Conservation (phyloP, 768 basidiomycete species). For the Plicaturopsis crispa region DNA sequence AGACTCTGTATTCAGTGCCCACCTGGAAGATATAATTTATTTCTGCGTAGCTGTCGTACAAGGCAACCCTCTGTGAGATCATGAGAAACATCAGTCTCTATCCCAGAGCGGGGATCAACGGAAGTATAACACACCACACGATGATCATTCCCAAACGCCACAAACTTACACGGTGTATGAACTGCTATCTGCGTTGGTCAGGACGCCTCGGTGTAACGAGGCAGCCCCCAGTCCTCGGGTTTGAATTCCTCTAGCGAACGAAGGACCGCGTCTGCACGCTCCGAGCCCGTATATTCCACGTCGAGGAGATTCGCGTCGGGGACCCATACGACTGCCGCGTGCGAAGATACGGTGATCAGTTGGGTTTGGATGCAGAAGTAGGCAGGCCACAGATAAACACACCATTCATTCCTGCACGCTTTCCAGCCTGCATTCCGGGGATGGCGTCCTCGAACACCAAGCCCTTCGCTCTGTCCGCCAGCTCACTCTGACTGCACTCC, state of each 20-base stretch:
- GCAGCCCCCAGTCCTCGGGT: slow-evolving; percentile 82
- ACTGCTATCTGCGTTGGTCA: too few relatives aligned
- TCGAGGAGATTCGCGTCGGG: slow-evolving; percentile 65
- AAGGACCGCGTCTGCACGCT: slow-evolving; percentile 53
- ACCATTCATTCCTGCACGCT: slow-evolving; percentile 85
- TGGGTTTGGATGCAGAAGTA: slow-evolving; percentile 2
- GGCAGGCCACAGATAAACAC: slow-evolving; percentile 11
- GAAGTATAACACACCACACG: too few relatives aligned
- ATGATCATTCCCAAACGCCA: too few relatives aligned
- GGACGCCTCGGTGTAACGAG: too few relatives aligned
- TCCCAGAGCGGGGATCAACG: too few relatives aligned
- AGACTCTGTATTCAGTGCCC: too few relatives aligned
- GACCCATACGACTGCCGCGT: slow-evolving; percentile 85
- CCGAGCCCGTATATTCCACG: slow-evolving; percentile 37
- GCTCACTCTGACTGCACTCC: slow-evolving; percentile 25
- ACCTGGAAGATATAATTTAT: too few relatives aligned
- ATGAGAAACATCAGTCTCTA: too few relatives aligned
- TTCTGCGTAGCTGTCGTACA: too few relatives aligned
- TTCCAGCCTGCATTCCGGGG: slow-evolving; percentile 72
- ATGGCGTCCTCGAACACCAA: slow-evolving; percentile 82
- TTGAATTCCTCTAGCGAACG: slow-evolving; percentile 61
- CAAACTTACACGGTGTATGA: too few relatives aligned
- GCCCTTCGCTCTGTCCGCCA: slow-evolving; percentile 47
- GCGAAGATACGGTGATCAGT: slow-evolving; percentile 1
- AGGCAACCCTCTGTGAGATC: too few relatives aligned